A percentile compares a stretch with the other conserved stretches of the same genome.
These are phyloP conservation scores for Lodderomyces parapsilosis DNA, from an alignment of 1,139 yeast genomes.

Conservation along the genomic window DNA sequence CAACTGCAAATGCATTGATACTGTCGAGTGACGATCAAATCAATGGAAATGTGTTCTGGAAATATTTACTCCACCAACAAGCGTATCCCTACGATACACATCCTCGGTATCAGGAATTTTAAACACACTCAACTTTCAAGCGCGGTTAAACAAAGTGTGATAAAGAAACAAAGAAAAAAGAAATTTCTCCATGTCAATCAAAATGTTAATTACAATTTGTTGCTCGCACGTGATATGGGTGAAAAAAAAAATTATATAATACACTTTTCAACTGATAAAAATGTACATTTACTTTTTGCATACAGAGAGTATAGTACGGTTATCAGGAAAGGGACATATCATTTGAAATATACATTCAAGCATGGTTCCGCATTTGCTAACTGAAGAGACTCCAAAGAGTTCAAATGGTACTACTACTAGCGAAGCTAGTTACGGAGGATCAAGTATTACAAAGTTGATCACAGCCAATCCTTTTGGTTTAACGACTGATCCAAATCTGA, in stretches of 20 bases:
- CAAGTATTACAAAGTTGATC: conserved; percentile 10
- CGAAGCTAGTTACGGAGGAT: conserved; percentile 1
- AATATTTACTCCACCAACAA: too few relatives aligned
- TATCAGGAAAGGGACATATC: too few relatives aligned
- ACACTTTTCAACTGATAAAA: neutral
- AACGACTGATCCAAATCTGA: conserved; percentile 53
- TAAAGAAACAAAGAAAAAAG: neutral
- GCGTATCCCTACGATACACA: too few relatives aligned
- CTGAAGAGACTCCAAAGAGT: conserved; percentile 3
- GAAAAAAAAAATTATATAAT: neutral
- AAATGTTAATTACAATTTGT: neutral
- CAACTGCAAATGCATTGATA: too few relatives aligned
- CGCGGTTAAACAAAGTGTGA: too few relatives aligned
- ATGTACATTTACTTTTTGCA: too few relatives aligned
- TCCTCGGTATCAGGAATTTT: too few relatives aligned
- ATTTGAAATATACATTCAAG: too few relatives aligned
- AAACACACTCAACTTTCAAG: too few relatives aligned
- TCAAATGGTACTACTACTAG: neutral
- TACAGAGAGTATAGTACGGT: too few relatives aligned
- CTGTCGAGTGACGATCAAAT: too few relatives aligned
- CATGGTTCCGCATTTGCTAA: conserved; percentile 7
- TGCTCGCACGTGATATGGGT: conserved; percentile 1
- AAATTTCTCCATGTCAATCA: neutral
- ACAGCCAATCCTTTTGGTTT: conserved; percentile 54
- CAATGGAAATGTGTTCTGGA: too few relatives aligned